Conservation (phyloP, 139 green algal species). For the Tetraselmis striata region DNA sequence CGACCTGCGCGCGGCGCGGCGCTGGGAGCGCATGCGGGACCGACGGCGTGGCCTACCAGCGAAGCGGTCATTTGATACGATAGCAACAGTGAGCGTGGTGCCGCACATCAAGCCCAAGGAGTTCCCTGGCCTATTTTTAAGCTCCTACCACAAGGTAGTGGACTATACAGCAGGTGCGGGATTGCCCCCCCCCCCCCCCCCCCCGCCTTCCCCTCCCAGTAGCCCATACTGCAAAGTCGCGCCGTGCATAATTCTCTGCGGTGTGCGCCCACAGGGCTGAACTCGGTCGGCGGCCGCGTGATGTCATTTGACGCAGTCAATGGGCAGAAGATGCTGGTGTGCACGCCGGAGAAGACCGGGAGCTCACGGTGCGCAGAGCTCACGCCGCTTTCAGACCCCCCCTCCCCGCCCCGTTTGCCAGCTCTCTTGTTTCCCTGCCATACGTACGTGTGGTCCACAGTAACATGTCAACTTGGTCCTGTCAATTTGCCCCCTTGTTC, state of each 20-base stretch:
- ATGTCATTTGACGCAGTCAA: background rate
- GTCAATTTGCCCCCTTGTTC: background rate
- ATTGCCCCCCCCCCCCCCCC: background rate
- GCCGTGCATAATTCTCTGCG: background rate
- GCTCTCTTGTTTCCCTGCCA: too few relatives aligned
- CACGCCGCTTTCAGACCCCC: too few relatives aligned
- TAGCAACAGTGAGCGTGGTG: too few relatives aligned
- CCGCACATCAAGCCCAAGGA: background rate
- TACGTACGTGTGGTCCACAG: background rate
- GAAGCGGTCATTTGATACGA: too few relatives aligned
- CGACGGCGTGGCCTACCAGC: too few relatives aligned
- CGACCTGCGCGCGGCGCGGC: too few relatives aligned
- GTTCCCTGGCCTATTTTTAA: background rate
- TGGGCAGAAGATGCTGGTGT: background rate
- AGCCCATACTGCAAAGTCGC: background rate
- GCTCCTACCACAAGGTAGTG: background rate
- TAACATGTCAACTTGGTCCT: background rate
- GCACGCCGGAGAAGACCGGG: background rate
- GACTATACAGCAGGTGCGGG: background rate
- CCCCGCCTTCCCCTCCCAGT: background rate
- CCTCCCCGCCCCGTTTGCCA: too few relatives aligned
- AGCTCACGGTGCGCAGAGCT: background rate
- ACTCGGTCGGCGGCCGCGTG: background rate
- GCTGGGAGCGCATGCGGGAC: too few relatives aligned
- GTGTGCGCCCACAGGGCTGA: background rate